Evolutionary conservation across 192 early-diverging fungal species (phyloP).

Genomic region (Backusella australiensis): DNA sequence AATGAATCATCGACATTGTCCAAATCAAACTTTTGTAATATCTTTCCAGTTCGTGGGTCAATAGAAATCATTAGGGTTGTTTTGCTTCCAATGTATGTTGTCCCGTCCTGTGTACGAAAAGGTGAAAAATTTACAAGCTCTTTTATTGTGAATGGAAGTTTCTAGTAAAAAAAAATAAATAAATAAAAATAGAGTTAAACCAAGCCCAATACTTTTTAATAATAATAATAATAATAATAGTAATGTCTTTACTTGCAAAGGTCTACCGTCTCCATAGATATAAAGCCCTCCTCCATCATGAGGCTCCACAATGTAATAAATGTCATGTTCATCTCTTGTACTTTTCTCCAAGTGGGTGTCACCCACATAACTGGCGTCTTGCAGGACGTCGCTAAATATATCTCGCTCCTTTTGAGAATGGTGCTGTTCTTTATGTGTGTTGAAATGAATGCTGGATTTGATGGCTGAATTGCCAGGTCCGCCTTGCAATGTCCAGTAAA

Average conservation of each 20-base stretch:
- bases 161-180: constrained; percentile 30
- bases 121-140: constrained; percentile 63
- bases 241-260: constrained; percentile 50
- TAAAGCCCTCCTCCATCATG: constrained; percentile 66
- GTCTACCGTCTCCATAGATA: constrained; percentile 47
- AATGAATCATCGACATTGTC: constrained; percentile 26
- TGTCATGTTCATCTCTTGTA: constrained; percentile 32
- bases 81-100: constrained; percentile 68
- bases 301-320: constrained; percentile 76
- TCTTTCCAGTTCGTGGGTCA: constrained; percentile 62
- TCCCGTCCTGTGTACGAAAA: constrained; percentile 47
- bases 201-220: background rate
- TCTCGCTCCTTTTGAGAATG: constrained; percentile 5
- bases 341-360: background rate
- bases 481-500: constrained; percentile 61
- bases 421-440: constrained; percentile 19
- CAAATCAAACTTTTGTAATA: constrained; percentile 58
- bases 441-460: constrained; percentile 27
- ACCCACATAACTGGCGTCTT: background rate
- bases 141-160: constrained; percentile 69
- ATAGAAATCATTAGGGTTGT: constrained; percentile 65
- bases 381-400: background rate
- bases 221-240: too few relatives aligned
- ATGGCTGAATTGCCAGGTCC: constrained; percentile 49
- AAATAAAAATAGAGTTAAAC: background rate